phyloP scores from a whole-genome alignment of 164 flowering plant genomes.

The Kingdonia uniflora region DNA sequence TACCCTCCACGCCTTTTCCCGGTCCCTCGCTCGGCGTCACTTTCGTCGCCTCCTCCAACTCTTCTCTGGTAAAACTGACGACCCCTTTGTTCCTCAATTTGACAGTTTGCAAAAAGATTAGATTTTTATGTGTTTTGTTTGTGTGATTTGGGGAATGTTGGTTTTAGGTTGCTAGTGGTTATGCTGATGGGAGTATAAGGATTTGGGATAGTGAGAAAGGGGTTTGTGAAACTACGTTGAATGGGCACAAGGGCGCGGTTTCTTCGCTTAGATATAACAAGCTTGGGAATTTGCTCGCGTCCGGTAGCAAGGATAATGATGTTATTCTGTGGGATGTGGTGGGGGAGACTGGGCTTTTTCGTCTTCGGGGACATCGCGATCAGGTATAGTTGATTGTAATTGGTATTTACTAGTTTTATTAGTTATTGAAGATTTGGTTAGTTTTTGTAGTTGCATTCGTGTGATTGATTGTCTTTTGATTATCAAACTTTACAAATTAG shows the following conservation, averaged over 20 bases:
- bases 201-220: conserved; percentile 80
- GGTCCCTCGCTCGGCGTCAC: conserved; percentile 71
- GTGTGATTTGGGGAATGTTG: neutral
- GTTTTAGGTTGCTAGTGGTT: conserved; percentile 79
- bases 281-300: conserved; percentile 72
- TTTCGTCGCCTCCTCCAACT: conserved; percentile 55
- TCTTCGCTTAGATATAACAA: conserved; percentile 65
- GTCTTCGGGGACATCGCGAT: conserved; percentile 89
- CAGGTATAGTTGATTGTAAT: too few relatives aligned
- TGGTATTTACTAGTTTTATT: neutral
- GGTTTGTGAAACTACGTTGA: conserved; percentile 69
- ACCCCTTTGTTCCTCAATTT: neutral
- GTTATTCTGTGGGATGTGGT: conserved; percentile 92
- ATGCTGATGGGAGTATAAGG: conserved; percentile 93
- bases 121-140: too few relatives aligned
- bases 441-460: too few relatives aligned
- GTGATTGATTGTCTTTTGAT: too few relatives aligned
- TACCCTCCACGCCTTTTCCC: conserved; percentile 36
- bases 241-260: conserved; percentile 84
- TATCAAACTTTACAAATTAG: too few relatives aligned
- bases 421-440: neutral
- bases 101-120: too few relatives aligned
- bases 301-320: conserved; percentile 92
- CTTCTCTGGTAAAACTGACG: conserved; percentile 44
- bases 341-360: conserved; percentile 82